These are phyloP conservation scores for Hymenoscyphus albidus DNA, from an alignment of 2,329 filamentous ascomycete genomes.

Conservation along the genomic window DNA sequence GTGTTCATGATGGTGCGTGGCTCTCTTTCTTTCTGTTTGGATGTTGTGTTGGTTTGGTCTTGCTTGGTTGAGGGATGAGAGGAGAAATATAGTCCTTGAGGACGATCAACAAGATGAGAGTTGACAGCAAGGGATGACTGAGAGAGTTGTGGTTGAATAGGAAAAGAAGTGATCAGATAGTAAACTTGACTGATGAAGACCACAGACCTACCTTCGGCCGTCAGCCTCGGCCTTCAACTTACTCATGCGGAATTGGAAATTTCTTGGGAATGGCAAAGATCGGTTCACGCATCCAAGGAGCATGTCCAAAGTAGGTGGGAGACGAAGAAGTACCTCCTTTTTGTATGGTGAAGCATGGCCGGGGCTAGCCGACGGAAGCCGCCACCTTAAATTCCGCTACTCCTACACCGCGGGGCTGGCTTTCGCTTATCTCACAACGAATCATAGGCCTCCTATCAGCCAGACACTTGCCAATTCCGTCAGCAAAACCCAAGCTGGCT, in stretches of 20 bases:
- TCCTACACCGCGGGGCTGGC: conserved; percentile 2
- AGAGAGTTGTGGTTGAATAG: not conserved
- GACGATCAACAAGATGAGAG: not conserved
- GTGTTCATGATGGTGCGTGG: not conserved
- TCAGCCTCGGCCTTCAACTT: conserved; percentile 1
- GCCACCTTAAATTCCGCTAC: conserved; percentile 12
- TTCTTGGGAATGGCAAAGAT: not conserved
- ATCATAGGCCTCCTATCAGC: not conserved
- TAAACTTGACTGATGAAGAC: not conserved
- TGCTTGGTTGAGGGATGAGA: not conserved
- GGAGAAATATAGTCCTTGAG: not conserved
- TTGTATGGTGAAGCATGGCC: conserved; percentile 6
- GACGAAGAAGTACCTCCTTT: conserved; percentile 12
- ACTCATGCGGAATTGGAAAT: not conserved
- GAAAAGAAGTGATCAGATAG: not conserved
- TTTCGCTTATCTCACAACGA: not conserved
- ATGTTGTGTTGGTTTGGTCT: not conserved
- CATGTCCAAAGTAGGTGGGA: conserved; percentile 5
- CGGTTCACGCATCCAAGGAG: not conserved
- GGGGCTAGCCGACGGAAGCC: conserved; percentile 7
- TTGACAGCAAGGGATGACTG: not conserved
- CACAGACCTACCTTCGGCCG: not conserved
- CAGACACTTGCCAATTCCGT: conserved; percentile 8
- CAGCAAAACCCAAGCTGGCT: not conserved
- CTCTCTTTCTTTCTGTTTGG: not conserved